Conservation (phyloP, 768 basidiomycete genomes). For the Hygrocybe coccinea region DNA sequence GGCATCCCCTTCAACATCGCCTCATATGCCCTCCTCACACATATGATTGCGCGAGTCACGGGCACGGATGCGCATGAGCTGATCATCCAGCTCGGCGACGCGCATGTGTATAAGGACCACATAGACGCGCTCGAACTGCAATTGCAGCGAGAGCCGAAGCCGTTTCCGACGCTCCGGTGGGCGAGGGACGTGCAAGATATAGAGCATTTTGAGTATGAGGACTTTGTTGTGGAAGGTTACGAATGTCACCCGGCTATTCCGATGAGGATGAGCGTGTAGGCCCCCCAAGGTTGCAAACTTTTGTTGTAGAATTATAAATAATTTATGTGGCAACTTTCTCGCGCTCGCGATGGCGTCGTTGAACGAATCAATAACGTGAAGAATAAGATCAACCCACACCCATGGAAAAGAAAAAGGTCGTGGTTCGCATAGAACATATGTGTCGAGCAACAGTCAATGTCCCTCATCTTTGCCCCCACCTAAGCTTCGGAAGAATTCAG, state of each 20-base stretch:
- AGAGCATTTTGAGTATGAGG: slow-evolving; percentile 94
- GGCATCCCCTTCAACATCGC: slow-evolving; percentile 99
- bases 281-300: too few species aligned
- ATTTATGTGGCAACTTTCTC: too few species aligned
- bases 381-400: too few species aligned
- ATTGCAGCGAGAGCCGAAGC: slow-evolving; percentile 70
- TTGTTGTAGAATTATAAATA: too few species aligned
- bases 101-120: slow-evolving; percentile 93
- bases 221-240: slow-evolving; percentile 79
- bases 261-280: slow-evolving; percentile 91
- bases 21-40: slow-evolving; percentile 93
- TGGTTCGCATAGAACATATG: too few species aligned
- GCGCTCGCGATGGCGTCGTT: too few species aligned
- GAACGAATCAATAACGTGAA: too few species aligned
- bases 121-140: slow-evolving; percentile 82
- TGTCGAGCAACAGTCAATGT: slow-evolving; percentile 8
- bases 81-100: slow-evolving; percentile 94
- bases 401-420: too few species aligned
- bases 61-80: slow-evolving; percentile 83
- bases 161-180: slow-evolving; percentile 68
- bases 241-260: slow-evolving; percentile 71
- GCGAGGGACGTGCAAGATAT: slow-evolving; percentile 83
- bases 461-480: slow-evolving; percentile 39
- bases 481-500: slow-evolving; percentile 83
- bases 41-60: slow-evolving; percentile 95